Percentiles rank a stretch among this genome's conserved stretches.
phyloP scores from a whole-genome alignment of 805 yeast species.

The Pichia deserticola region DNA sequence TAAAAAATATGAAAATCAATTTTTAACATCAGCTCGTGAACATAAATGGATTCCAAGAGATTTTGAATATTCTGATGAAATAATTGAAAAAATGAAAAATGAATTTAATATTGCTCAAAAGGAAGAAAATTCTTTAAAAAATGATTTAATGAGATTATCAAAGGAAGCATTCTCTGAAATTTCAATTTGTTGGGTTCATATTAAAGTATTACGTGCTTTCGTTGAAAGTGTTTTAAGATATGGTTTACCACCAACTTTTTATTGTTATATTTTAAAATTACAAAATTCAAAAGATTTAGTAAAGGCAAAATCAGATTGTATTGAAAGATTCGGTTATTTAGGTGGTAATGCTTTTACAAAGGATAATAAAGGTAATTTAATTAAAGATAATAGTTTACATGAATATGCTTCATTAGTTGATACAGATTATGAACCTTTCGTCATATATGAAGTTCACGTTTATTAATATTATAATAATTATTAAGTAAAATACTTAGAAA shows the following conservation, averaged over 20 bases:
- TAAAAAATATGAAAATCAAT: constrained; percentile 70
- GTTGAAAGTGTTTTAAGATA: constrained; percentile 93
- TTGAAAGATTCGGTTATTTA: constrained; percentile 74
- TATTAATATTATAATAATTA: too few relatives aligned
- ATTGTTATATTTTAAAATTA: constrained; percentile 39
- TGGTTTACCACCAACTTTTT: constrained; percentile 92
- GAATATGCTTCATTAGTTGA: constrained; percentile 93
- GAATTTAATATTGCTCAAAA: constrained; percentile 74
- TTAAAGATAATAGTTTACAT: constrained; percentile 52
- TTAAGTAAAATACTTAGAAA: too few relatives aligned
- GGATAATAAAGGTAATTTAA: constrained; percentile 58
- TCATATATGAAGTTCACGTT: constrained; percentile 56
- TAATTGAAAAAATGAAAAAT: constrained; percentile 60
- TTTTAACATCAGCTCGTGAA: constrained; percentile 68
- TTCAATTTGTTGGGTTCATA: constrained; percentile 80
- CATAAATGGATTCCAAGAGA: constrained; percentile 89
- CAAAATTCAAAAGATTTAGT: constrained; percentile 31
- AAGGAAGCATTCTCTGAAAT: constrained; percentile 88
- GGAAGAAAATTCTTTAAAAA: constrained; percentile 63
- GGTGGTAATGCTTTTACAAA: constrained; percentile 82
- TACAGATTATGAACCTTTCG: constrained; percentile 95
- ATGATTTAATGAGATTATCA: constrained; percentile 75
- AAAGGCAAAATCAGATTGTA: constrained; percentile 62
- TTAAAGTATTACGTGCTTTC: constrained; percentile 77
- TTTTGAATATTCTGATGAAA: constrained; percentile 75